Evolutionary conservation across 768 basidiomycete species (phyloP).

Genomic region (Goffeauzyma gilvescens): DNA sequence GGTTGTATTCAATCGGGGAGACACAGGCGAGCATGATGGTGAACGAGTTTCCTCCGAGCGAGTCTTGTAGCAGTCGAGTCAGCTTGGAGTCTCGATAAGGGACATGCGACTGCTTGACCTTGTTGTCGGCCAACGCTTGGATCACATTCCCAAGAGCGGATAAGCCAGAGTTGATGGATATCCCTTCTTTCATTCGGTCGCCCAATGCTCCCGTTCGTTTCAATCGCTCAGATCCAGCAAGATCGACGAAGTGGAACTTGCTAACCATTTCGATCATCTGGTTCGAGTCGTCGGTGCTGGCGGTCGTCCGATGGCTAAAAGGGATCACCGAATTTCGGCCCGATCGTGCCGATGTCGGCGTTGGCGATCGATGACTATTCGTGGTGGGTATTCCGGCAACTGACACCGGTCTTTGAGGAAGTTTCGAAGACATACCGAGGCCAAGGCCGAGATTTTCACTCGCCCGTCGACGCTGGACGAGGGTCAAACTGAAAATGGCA

Average conservation of each 20-base stretch:
- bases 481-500: slow-evolving; percentile 91
- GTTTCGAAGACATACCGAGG: slow-evolving; percentile 11
- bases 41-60: slow-evolving; percentile 88
- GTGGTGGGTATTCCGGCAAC: neutral
- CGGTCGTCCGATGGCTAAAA: neutral
- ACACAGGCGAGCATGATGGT: slow-evolving; percentile 99
- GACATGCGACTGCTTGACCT: slow-evolving; percentile 71
- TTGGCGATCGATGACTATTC: slow-evolving; percentile 11
- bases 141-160: slow-evolving; percentile 95
- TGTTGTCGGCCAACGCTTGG: slow-evolving; percentile 86
- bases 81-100: slow-evolving; percentile 98
- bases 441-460: neutral
- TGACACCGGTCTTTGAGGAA: slow-evolving; percentile 7
- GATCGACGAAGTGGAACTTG: slow-evolving; percentile 96
- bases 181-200: slow-evolving; percentile 95
- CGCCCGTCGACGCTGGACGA: slow-evolving; percentile 59
- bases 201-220: slow-evolving; percentile 92
- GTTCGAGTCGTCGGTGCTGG: slow-evolving; percentile 1
- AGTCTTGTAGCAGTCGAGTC: slow-evolving; percentile 86
- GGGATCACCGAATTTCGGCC: slow-evolving; percentile 18
- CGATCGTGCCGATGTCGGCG: slow-evolving; percentile 15
- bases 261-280: slow-evolving; percentile 69
- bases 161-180: slow-evolving; percentile 92
- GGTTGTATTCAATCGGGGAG: slow-evolving; percentile 87
- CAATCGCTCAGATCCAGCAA: slow-evolving; percentile 88